These are phyloP conservation scores for Grammothele lineata DNA, from an alignment of 768 basidiomycete genomes.

Conservation along the genomic window DNA sequence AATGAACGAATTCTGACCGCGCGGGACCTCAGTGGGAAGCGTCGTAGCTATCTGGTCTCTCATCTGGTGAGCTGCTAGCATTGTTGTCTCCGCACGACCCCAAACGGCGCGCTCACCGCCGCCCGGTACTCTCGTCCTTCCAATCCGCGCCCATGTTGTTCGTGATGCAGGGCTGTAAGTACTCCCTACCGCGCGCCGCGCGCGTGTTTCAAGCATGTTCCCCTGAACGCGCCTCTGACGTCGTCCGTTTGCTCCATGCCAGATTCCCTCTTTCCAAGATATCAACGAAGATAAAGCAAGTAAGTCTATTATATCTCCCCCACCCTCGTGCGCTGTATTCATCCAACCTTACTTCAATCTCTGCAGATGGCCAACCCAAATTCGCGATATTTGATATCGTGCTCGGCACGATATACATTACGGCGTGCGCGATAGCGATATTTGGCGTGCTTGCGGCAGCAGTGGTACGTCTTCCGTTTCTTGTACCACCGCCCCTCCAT, in stretches of 20 bases:
- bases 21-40: constrained; percentile 30
- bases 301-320: constrained; percentile 29
- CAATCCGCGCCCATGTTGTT: too few relatives aligned
- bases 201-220: neutral
- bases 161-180: constrained; percentile 24
- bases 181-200: neutral
- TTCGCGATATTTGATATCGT: constrained; percentile 54
- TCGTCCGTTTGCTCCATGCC: too few relatives aligned
- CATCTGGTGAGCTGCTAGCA: constrained; percentile 46
- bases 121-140: too few relatives aligned
- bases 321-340: neutral
- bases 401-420: constrained; percentile 55
- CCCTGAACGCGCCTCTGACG: too few relatives aligned
- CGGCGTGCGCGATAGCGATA: constrained; percentile 45
- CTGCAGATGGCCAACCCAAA: constrained; percentile 37
- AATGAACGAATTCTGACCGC: neutral
- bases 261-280: constrained; percentile 64
- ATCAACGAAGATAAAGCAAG: constrained; percentile 43
- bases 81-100: neutral
- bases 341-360: neutral
- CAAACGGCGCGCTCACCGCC: too few relatives aligned
- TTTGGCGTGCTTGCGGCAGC: constrained; percentile 51
- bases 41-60: constrained; percentile 57
- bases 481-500: neutral
- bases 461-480: constrained; percentile 38